Percentiles rank a stretch among this genome's conserved stretches.
phyloP scores from a whole-genome alignment of 1,139 yeast genomes.

The Candida neerlandica region DNA sequence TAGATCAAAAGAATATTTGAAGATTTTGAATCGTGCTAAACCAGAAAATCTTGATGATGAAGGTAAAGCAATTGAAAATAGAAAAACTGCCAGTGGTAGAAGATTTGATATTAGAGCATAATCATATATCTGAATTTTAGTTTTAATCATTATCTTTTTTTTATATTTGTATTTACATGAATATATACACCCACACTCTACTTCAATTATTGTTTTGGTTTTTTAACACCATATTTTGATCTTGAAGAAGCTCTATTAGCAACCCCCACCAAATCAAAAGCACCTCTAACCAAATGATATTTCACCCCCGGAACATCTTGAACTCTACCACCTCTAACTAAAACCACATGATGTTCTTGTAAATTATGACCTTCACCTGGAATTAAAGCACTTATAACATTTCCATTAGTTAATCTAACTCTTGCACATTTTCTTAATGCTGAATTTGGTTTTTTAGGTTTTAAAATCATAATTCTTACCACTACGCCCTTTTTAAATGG shows the following conservation, averaged over 20 bases:
- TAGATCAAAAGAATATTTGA: slow-evolving; percentile 89
- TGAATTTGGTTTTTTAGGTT: slow-evolving; percentile 98
- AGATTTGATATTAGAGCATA: slow-evolving; percentile 51
- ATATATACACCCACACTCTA: slow-evolving; percentile 6
- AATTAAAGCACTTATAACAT: slow-evolving; percentile 86
- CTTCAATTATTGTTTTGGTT: slow-evolving; percentile 48
- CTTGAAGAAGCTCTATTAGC: slow-evolving; percentile 90
- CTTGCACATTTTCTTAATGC: slow-evolving; percentile 97
- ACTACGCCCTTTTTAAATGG: slow-evolving; percentile 95
- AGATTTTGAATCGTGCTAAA: slow-evolving; percentile 94
- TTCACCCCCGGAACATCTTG: slow-evolving; percentile 99
- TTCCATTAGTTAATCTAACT: slow-evolving; percentile 90
- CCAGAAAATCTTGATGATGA: slow-evolving; percentile 86
- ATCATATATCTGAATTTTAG: background rate
- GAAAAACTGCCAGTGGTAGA: slow-evolving; percentile 85
- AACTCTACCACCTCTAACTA: slow-evolving; percentile 95
- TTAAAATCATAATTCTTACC: slow-evolving; percentile 89
- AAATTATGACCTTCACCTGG: slow-evolving; percentile 99
- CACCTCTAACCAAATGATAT: slow-evolving; percentile 92
- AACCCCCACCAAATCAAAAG: slow-evolving; percentile 91
- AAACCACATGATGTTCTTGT: slow-evolving; percentile 96
- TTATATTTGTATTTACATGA: slow-evolving; percentile 7
- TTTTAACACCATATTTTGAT: slow-evolving; percentile 92
- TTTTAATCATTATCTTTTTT: background rate
- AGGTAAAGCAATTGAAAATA: slow-evolving; percentile 55